Percentiles rank a stretch among this genome's conserved stretches.
phyloP scores from a whole-genome alignment of 2,329 filamentous ascomycete species.

The Penicillium oxalicum region DNA sequence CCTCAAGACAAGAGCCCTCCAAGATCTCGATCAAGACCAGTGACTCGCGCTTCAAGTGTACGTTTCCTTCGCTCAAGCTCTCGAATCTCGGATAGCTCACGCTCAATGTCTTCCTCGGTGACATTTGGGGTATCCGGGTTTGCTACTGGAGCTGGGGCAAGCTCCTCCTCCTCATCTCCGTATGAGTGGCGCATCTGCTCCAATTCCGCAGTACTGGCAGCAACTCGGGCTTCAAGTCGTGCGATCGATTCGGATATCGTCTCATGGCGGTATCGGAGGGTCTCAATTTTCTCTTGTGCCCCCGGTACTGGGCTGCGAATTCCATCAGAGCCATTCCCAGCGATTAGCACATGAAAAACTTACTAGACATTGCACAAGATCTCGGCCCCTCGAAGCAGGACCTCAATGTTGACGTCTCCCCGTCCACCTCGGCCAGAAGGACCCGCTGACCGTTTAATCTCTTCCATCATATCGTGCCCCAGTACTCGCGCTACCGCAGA shows the following conservation, averaged over 20 bases:
- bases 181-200: conserved; percentile 61
- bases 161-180: conserved; percentile 51
- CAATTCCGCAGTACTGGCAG: conserved; percentile 67
- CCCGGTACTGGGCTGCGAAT: conserved; percentile 62
- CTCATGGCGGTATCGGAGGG: conserved; percentile 64
- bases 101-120: conserved; percentile 40
- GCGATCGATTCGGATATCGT: conserved; percentile 67
- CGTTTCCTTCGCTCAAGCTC: conserved; percentile 60
- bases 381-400: conserved; percentile 78
- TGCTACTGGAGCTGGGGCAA: conserved; percentile 39
- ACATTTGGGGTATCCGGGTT: conserved; percentile 23
- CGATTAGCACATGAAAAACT: conserved; percentile 21
- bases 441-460: conserved; percentile 59
- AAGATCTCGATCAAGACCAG: conserved; percentile 63
- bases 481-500: conserved; percentile 83
- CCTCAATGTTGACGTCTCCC: conserved; percentile 77
- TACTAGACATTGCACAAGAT: conserved; percentile 83
- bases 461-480: conserved; percentile 77
- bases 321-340: conserved; percentile 10
- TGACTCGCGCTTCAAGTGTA: conserved; percentile 57
- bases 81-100: conserved; percentile 50
- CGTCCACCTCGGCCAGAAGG: conserved; percentile 48
- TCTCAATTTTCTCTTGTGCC: conserved; percentile 67
- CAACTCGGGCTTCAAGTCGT: conserved; percentile 74
- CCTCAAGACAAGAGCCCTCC: conserved; percentile 52